Evolutionary conservation across 2,329 filamentous ascomycete genomes (phyloP), one percentile per base, ranked within the genome.

Genomic region (Phialocephala sp.): DNA sequence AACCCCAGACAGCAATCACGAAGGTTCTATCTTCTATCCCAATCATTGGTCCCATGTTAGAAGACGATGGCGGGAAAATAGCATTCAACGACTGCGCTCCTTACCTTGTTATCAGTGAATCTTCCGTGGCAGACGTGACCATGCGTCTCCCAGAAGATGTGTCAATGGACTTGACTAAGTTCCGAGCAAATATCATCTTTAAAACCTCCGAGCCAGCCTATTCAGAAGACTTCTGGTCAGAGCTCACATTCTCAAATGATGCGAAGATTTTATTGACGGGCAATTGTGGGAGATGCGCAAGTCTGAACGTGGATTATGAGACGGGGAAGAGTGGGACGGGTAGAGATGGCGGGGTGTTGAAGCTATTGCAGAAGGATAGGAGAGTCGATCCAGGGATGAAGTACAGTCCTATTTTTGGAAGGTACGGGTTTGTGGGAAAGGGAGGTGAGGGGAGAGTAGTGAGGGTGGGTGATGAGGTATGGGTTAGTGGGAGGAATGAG

Each of bases 11-110:
- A 3, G 15, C 35, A 20, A 27, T 72, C 2, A 47, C 37, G 0
- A 69, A 68, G 54, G 47, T 67, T 3, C 55, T 75, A 24, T 61
- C 63, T 56, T 60, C 66, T 1, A 24, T 74, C 8, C 70, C 70
- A n/a, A 8, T 73, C 15, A 35, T 67, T 56, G 67, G 71, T 22
- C 64, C 58, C 27, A 54, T 70, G 22, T 4, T 75, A 2, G 50
- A 39, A 45, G 22, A 62, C 39, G 66, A 65, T 5, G 77, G 82
- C 14, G 80, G 82, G 41, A 84, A 81, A 73, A 83, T 94, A 52
- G 87, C 85, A 1, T 95, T 94, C 77, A 86, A 88, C 45, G 92
- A 95, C 77, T 86, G 86, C 68, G 91, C 91, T 0, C 90, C 92
- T 0, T 91, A 91, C 75, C 84, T 97, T 15, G 77, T 97, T 27